Evolutionary conservation across 176 grass and related monocot species (phyloP).

Genomic region (Avena sativa): DNA sequence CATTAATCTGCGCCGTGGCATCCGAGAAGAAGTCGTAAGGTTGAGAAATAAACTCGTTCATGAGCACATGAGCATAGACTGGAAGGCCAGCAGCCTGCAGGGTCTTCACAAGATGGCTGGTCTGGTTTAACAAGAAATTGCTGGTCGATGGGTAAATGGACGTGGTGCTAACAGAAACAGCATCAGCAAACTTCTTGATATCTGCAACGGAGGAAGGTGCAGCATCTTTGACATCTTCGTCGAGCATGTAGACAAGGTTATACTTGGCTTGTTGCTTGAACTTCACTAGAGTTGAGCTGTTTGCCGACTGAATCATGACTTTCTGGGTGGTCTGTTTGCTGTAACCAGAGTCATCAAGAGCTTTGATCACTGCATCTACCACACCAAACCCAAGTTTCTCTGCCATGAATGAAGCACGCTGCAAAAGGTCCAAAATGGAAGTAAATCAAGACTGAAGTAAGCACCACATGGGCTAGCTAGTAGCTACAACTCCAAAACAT

Average conservation of each 20-base stretch:
- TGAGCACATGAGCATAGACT: conserved; percentile 76
- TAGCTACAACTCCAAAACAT: neutral
- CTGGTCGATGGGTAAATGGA: conserved; percentile 51
- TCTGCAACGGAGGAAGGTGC: conserved; percentile 60
- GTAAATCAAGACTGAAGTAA: conserved; percentile 7
- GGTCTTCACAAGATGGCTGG: conserved; percentile 51
- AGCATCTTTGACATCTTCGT: conserved; percentile 66
- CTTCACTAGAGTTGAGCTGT: conserved; percentile 75
- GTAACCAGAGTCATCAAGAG: conserved; percentile 71
- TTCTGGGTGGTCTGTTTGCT: conserved; percentile 64
- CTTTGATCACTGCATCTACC: conserved; percentile 66
- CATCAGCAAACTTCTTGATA: conserved; percentile 75
- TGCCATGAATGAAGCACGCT: conserved; percentile 82
- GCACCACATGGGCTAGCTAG: neutral
- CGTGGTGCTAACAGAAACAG: conserved; percentile 55
- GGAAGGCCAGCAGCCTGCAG: conserved; percentile 63
- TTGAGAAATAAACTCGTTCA: conserved; percentile 80
- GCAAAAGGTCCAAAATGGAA: conserved; percentile 11
- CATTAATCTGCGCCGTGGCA: conserved; percentile 65
- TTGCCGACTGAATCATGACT: conserved; percentile 79
- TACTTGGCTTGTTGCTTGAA: conserved; percentile 87
- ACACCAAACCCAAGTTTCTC: conserved; percentile 72
- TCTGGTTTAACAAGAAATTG: conserved; percentile 51
- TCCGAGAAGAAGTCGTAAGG: conserved; percentile 79
- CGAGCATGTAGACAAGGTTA: conserved; percentile 75